phyloP scores from a whole-genome alignment of 139 green algal species.

The Chlamydomonas urium region DNA sequence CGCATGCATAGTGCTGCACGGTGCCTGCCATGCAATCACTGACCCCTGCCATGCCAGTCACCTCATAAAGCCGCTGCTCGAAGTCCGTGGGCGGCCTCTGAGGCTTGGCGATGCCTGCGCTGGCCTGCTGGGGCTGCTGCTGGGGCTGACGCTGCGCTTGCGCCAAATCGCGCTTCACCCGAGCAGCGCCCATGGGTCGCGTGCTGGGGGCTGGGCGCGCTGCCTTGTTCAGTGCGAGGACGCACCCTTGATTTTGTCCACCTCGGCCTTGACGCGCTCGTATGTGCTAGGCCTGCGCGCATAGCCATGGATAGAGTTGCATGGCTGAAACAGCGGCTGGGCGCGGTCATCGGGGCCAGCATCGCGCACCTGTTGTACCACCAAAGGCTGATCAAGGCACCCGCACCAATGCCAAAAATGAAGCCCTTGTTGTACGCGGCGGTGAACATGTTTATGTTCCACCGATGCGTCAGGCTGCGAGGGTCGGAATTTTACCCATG shows the following conservation, averaged over 20 bases:
- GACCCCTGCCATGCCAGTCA: background rate
- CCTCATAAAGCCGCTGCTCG: slow-evolving; percentile 51
- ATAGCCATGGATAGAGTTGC: background rate
- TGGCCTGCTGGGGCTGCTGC: background rate
- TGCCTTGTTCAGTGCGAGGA: background rate
- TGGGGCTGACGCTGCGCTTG: background rate
- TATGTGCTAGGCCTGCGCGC: slow-evolving; percentile 27
- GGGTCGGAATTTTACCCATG: no score
- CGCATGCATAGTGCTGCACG: background rate
- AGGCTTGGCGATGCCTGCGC: background rate
- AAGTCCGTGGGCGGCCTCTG: slow-evolving; percentile 37
- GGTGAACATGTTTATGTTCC: slow-evolving; percentile 11
- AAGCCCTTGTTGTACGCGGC: slow-evolving; percentile 27
- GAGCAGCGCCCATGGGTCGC: background rate
- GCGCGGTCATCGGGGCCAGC: background rate
- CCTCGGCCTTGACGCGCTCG: slow-evolving; percentile 31
- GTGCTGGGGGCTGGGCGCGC: background rate
- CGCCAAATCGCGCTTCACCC: background rate
- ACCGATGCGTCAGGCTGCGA: no score
- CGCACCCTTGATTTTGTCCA: slow-evolving; percentile 18
- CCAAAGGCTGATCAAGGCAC: slow-evolving; percentile 16
- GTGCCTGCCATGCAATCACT: background rate
- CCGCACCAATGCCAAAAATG: slow-evolving; percentile 22
- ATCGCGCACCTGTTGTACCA: slow-evolving; percentile 6
- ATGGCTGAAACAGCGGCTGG: background rate